Evolutionary conservation across 306 rosid genomes (phyloP).

Genomic region (Myrica gale): DNA sequence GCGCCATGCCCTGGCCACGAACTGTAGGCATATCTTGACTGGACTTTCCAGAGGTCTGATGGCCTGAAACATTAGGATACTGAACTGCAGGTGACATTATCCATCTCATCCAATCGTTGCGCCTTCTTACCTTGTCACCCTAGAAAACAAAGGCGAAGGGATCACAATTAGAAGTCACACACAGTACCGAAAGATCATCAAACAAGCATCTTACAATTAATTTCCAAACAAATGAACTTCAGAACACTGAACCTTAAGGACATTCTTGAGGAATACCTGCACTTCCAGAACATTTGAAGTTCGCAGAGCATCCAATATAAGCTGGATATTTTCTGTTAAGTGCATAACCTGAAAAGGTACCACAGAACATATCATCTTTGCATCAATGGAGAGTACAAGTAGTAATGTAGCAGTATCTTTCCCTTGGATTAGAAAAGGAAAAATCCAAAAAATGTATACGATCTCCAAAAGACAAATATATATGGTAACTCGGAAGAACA

Average conservation of each 20-base stretch:
- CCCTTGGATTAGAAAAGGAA: not conserved
- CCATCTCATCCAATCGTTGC: constrained; percentile 70
- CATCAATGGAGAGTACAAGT: not conserved
- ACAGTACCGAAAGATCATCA: not conserved
- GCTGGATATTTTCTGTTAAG: constrained; percentile 70
- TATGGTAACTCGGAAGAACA: not conserved
- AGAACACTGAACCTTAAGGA: constrained; percentile 2
- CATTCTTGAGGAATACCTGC: constrained; percentile 49
- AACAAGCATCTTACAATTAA: not conserved
- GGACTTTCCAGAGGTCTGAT: constrained; percentile 35
- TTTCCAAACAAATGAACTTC: constrained; percentile 8
- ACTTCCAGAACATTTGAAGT: constrained; percentile 59
- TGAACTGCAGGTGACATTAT: constrained; percentile 50
- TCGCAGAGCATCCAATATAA: constrained; percentile 60
- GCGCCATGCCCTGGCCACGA: constrained; percentile 42
- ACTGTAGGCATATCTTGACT: constrained; percentile 47
- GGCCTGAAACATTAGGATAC: constrained; percentile 32
- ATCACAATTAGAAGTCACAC: constrained; percentile 12
- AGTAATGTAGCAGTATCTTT: too few species aligned
- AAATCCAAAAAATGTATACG: not conserved
- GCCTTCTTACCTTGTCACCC: constrained; percentile 83
- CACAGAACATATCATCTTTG: not conserved
- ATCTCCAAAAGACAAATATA: not conserved
- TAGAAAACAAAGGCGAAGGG: constrained; percentile 22
- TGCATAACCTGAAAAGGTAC: constrained; percentile 49